Evolutionary conservation across 371 early-diverging fungal species (phyloP), one percentile per base, ranked within the genome.

Genomic region (Actinomortierella wolfii): DNA sequence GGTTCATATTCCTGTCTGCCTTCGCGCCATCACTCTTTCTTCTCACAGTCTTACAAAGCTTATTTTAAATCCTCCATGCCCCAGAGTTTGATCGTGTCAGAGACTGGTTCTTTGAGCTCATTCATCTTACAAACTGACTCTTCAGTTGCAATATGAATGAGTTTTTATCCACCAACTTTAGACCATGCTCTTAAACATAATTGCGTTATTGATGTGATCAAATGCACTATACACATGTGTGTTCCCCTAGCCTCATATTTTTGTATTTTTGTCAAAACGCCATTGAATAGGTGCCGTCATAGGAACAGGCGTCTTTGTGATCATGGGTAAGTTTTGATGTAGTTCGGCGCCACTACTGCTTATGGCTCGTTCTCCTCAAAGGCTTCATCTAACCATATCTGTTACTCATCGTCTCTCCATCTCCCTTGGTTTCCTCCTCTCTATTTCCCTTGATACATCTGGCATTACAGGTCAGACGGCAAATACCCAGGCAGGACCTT

Each of bases 401-500:
- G 14, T 17, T 0, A 3, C 25, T 39, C 21, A n/a, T 17, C 13
- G 23, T 48, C 15, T 48, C 14, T 24, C 15, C 25, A 21, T 48
- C 26, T 25, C 17, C 23, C 1, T 17, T 21, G 15, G 25, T 20
- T 17, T 56, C 41, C 11, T 0, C 5, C 15, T 42, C 62, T 11
- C 68, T 66, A 1, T 56, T 66, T 11, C 79, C 81, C 51, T 68
- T 86, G 29, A 79, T 80, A 87, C 85, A 50, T 88, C 83, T 59
- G 84, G 82, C 20, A 61, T 86, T n/a, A 82, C 86, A 39, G 93
- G 93, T 53, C 76, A 80, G 9, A 92, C 92, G 7, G 94, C 94
- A 13, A 89, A 85, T 1, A 70, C 81, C 14, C 83, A 90, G 55
- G 88, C 93, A 20, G 94, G 94, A 1, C 94, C 94, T 5, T 89